Conservation (phyloP, 2,329 filamentous ascomycete genomes). For the Verticillium isaacii region DNA sequence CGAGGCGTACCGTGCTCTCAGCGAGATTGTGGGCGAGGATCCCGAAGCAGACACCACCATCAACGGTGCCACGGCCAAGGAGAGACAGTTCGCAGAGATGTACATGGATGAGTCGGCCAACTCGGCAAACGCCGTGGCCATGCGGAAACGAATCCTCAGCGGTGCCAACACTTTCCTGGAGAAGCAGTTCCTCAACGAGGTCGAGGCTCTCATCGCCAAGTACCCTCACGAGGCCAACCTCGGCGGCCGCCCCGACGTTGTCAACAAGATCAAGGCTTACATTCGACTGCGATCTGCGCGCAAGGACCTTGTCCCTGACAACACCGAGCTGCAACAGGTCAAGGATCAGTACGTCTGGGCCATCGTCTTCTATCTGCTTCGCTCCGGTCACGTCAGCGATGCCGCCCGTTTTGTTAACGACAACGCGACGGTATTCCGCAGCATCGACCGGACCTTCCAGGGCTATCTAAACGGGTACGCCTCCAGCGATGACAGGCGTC, state of each 20-base stretch:
- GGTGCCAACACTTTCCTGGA: slow-evolving; percentile 80
- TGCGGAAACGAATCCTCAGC: slow-evolving; percentile 74
- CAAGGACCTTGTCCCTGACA: slow-evolving; percentile 81
- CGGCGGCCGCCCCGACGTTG: slow-evolving; percentile 79
- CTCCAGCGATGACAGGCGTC: slow-evolving; percentile 67
- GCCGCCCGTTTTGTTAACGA: slow-evolving; percentile 81
- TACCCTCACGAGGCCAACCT: slow-evolving; percentile 85
- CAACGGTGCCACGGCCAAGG: slow-evolving; percentile 61
- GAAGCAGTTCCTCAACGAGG: slow-evolving; percentile 70
- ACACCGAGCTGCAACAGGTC: slow-evolving; percentile 72
- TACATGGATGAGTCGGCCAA: slow-evolving; percentile 73
- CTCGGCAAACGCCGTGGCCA: slow-evolving; percentile 56
- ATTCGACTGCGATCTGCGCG: slow-evolving; percentile 74
- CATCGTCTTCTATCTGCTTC: slow-evolving; percentile 84
- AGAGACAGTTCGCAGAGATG: slow-evolving; percentile 69
- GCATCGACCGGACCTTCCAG: slow-evolving; percentile 85
- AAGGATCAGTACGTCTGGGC: slow-evolving; percentile 89
- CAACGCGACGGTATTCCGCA: slow-evolving; percentile 76
- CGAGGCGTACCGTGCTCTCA: slow-evolving; percentile 78
- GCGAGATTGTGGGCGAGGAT: slow-evolving; percentile 72
- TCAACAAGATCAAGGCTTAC: slow-evolving; percentile 90
- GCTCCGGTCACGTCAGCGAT: slow-evolving; percentile 78
- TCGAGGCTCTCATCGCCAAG: slow-evolving; percentile 73
- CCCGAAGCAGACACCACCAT: slow-evolving; percentile 52
- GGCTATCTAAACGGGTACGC: slow-evolving; percentile 84